Conservation (phyloP, 371 early-diverging fungal genomes). For the Mucor indicus region DNA sequence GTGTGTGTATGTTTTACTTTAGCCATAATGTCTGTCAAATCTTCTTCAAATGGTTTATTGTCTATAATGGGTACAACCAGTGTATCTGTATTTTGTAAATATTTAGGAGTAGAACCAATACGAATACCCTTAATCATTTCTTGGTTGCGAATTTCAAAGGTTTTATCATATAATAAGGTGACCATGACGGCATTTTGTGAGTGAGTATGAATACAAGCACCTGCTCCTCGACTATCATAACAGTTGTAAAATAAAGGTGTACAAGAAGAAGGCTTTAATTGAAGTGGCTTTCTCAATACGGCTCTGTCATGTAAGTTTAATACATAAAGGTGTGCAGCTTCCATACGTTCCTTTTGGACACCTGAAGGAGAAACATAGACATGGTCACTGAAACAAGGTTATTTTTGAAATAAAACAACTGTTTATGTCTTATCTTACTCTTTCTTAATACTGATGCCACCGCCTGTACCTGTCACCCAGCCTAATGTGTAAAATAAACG, state of each 20-base stretch:
- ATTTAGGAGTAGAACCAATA: slow-evolving; percentile 64
- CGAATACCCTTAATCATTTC: slow-evolving; percentile 99
- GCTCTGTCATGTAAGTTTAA: slow-evolving; percentile 60
- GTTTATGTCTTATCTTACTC: slow-evolving; percentile 43
- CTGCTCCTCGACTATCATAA: slow-evolving; percentile 85
- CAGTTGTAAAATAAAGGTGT: slow-evolving; percentile 95
- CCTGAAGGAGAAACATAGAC: slow-evolving; percentile 94
- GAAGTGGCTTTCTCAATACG: slow-evolving; percentile 69
- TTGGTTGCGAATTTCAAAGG: slow-evolving; percentile 89
- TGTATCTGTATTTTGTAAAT: slow-evolving; percentile 77
- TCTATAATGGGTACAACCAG: slow-evolving; percentile 94
- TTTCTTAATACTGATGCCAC: slow-evolving; percentile 88
- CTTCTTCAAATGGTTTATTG: slow-evolving; percentile 94
- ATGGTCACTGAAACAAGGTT: slow-evolving; percentile 51
- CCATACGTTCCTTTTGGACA: slow-evolving; percentile 94
- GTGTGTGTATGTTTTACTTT: slow-evolving; percentile 39
- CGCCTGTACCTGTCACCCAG: slow-evolving; percentile 97
- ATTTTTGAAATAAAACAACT: not conserved
- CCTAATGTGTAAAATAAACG: slow-evolving; percentile 85
- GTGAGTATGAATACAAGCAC: slow-evolving; percentile 96
- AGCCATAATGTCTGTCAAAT: slow-evolving; percentile 90
- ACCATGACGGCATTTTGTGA: slow-evolving; percentile 94
- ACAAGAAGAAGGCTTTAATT: slow-evolving; percentile 82
- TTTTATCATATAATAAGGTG: slow-evolving; percentile 75
- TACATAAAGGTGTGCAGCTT: slow-evolving; percentile 83